Evolutionary conservation across 345 rosid genomes (phyloP).

Genomic region (Hirschfeldia incana): DNA sequence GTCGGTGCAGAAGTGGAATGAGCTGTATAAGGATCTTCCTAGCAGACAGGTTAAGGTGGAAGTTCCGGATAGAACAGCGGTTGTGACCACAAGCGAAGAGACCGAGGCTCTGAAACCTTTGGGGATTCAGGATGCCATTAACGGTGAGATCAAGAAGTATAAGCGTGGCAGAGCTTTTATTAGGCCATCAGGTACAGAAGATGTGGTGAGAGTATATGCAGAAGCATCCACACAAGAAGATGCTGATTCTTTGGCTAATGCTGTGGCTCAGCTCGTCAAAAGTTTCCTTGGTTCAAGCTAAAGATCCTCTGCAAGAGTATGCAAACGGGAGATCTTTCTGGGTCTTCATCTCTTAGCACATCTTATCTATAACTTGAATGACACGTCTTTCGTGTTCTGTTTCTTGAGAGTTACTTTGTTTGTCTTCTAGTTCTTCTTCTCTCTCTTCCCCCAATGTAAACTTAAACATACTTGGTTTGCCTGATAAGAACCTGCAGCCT

Average conservation of each 20-base stretch:
- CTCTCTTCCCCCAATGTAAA: neutral
- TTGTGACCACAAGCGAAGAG: conserved; percentile 74
- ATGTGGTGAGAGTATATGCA: conserved; percentile 93
- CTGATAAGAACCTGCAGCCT: neutral
- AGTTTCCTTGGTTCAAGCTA: too few relatives aligned
- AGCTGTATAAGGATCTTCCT: conserved; percentile 83
- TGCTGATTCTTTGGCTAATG: conserved; percentile 71
- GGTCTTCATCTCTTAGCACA: too few relatives aligned
- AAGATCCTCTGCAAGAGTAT: too few relatives aligned
- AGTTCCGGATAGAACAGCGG: conserved; percentile 80
- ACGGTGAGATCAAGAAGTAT: conserved; percentile 66
- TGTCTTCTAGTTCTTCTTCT: neutral
- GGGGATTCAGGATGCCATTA: conserved; percentile 85
- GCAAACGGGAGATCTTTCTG: too few relatives aligned
- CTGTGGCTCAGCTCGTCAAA: conserved; percentile 67
- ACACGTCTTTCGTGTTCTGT: conserved; percentile 6
- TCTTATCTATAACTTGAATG: conserved; percentile 14
- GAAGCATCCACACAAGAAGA: conserved; percentile 87
- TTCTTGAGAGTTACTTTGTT: neutral
- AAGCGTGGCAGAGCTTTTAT: conserved; percentile 71
- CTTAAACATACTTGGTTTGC: neutral
- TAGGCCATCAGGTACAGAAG: conserved; percentile 95
- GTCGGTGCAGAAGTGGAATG: conserved; percentile 79
- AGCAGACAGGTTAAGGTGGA: conserved; percentile 92
- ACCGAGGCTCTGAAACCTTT: conserved; percentile 68